These are phyloP conservation scores for Medicago ruthenica DNA, from an alignment of 306 rosid species.

Conservation along the genomic window DNA sequence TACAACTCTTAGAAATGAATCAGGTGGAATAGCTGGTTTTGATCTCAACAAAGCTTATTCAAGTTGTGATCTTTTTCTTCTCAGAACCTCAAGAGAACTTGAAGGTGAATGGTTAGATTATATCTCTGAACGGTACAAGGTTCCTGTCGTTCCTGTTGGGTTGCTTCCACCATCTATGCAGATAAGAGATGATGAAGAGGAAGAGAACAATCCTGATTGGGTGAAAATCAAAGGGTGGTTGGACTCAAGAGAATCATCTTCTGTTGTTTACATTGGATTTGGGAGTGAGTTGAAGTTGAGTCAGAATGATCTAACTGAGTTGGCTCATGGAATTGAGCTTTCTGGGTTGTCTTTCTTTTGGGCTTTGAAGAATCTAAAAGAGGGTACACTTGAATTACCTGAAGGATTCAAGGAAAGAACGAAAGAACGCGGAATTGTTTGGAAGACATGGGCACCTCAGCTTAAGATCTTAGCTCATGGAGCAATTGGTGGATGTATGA, in stretches of 20 bases:
- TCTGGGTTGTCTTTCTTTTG: constrained; percentile 66
- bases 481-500: constrained; percentile 55
- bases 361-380: constrained; percentile 52
- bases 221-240: constrained; percentile 40
- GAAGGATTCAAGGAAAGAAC: constrained; percentile 60
- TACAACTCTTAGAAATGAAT: constrained; percentile 10
- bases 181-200: constrained; percentile 41
- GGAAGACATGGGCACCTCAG: constrained; percentile 70
- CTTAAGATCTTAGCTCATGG: constrained; percentile 58
- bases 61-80: constrained; percentile 46
- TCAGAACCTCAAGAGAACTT: constrained; percentile 49
- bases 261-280: constrained; percentile 60
- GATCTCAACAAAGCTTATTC: constrained; percentile 46
- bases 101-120: constrained; percentile 51
- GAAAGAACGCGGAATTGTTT: constrained; percentile 53
- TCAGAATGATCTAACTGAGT: constrained; percentile 46
- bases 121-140: constrained; percentile 12
- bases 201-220: constrained; percentile 47
- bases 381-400: constrained; percentile 47
- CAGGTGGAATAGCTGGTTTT: constrained; percentile 20
- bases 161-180: constrained; percentile 53
- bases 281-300: constrained; percentile 68
- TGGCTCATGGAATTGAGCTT: constrained; percentile 56
- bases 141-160: constrained; percentile 47
- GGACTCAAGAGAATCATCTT: constrained; percentile 28